phyloP scores from a whole-genome alignment of 495 filamentous ascomycete genomes.

The Staphylotrichum longicolle region DNA sequence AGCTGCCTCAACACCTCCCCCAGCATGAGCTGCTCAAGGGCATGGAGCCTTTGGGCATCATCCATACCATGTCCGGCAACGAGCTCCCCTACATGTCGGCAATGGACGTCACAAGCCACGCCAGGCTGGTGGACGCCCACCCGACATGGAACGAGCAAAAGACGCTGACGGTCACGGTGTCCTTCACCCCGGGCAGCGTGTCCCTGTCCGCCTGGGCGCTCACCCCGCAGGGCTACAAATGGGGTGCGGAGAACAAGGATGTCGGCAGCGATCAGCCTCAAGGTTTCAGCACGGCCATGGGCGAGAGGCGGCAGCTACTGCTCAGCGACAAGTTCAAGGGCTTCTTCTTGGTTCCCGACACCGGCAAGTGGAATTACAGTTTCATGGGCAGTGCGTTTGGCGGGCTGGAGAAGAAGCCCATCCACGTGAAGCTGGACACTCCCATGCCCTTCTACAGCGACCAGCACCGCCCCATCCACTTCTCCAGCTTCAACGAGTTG shows the following conservation, averaged over 20 bases:
- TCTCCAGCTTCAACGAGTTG: slow-evolving; percentile 87
- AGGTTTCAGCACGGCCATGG: slow-evolving; percentile 89
- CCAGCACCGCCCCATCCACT: slow-evolving; percentile 89
- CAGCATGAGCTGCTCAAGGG: slow-evolving; percentile 87
- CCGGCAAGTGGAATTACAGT: slow-evolving; percentile 92
- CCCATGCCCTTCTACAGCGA: slow-evolving; percentile 90
- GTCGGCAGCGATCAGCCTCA: slow-evolving; percentile 84
- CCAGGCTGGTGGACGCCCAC: slow-evolving; percentile 81
- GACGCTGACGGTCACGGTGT: slow-evolving; percentile 91
- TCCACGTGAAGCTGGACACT: slow-evolving; percentile 90
- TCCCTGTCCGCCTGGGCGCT: slow-evolving; percentile 90
- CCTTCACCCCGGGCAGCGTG: slow-evolving; percentile 98
- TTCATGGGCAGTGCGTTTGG: slow-evolving; percentile 92
- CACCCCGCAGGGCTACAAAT: slow-evolving; percentile 89
- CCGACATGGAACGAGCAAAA: slow-evolving; percentile 83
- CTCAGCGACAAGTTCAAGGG: slow-evolving; percentile 89
- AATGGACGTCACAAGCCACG: slow-evolving; percentile 88
- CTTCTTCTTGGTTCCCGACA: slow-evolving; percentile 93
- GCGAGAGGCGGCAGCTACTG: slow-evolving; percentile 90
- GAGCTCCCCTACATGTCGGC: slow-evolving; percentile 96
- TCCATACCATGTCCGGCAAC: slow-evolving; percentile 92
- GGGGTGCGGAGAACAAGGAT: slow-evolving; percentile 97
- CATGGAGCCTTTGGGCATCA: slow-evolving; percentile 90
- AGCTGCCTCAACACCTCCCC: slow-evolving; percentile 86
- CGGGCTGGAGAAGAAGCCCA: slow-evolving; percentile 79